phyloP scores from a whole-genome alignment of 768 basidiomycete species.

The Ramaria rubella region DNA sequence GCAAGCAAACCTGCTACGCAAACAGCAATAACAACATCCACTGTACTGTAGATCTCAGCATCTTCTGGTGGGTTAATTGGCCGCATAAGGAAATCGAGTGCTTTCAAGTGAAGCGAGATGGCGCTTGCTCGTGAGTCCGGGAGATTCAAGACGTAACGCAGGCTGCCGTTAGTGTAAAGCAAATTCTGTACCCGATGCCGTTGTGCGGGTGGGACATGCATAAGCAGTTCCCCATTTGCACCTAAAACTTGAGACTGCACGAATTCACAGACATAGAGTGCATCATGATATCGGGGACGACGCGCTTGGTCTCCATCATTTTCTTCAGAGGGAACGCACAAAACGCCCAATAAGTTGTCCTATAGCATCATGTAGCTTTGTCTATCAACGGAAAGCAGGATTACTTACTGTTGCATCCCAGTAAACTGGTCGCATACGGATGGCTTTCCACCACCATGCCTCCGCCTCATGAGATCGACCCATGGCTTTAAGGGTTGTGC shows the following conservation, averaged over 20 bases:
- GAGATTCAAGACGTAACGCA: constrained; percentile 26
- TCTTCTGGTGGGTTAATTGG: constrained; percentile 20
- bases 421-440: constrained; percentile 25
- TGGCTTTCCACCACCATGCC: constrained; percentile 36
- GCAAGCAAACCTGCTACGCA: constrained; percentile 31
- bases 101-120: constrained; percentile 33
- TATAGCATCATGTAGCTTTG: neutral
- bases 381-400: neutral
- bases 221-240: constrained; percentile 17
- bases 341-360: constrained; percentile 32
- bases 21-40: constrained; percentile 35
- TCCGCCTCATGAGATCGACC: constrained; percentile 29
- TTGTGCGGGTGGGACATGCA: constrained; percentile 25
- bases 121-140: constrained; percentile 21
- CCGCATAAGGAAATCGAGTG: constrained; percentile 37
- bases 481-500: constrained; percentile 29
- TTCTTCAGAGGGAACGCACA: constrained; percentile 12
- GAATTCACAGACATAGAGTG: constrained; percentile 29
- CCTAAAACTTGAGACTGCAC: constrained; percentile 25
- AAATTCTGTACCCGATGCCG: constrained; percentile 41
- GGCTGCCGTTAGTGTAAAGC: constrained; percentile 35
- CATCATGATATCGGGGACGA: constrained; percentile 23
- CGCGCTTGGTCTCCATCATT: neutral
- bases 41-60: constrained; percentile 24
- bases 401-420: constrained; percentile 25